Conservation (phyloP, 1,284 basidiomycete species). For the Peniophora sp. region DNA sequence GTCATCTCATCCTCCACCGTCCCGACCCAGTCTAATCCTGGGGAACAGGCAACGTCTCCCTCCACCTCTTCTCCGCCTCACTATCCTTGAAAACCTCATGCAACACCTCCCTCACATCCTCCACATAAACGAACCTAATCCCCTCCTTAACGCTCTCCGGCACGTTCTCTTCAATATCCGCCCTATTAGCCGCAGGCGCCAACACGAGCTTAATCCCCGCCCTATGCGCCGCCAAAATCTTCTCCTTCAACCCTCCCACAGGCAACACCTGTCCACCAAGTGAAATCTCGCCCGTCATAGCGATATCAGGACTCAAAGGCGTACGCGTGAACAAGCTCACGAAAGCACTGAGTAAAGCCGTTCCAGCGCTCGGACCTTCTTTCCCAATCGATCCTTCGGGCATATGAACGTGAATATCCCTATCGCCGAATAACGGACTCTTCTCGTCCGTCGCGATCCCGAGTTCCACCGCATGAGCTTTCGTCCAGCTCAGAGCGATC, state of each 20-base stretch:
- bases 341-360: constrained; percentile 86
- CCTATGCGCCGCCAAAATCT: constrained; percentile 90
- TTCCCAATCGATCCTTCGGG: constrained; percentile 97
- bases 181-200: constrained; percentile 80
- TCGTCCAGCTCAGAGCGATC: constrained; percentile 91
- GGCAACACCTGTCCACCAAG: constrained; percentile 89
- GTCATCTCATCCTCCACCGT: too few relatives aligned
- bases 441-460: constrained; percentile 72
- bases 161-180: constrained; percentile 94
- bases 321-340: constrained; percentile 87
- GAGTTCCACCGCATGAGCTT: constrained; percentile 81
- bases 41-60: constrained; percentile 35
- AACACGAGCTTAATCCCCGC: constrained; percentile 90
- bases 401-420: constrained; percentile 92
- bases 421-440: constrained; percentile 76
- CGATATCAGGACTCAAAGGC: constrained; percentile 78
- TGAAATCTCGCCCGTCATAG: constrained; percentile 95
- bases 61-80: constrained; percentile 56
- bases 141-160: constrained; percentile 91
- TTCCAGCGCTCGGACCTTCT: constrained; percentile 95
- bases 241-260: constrained; percentile 92
- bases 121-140: constrained; percentile 89
- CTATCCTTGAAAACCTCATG: constrained; percentile 76
- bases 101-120: constrained; percentile 83
- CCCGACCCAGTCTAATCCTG: background rate